A percentile compares a stretch with the other conserved stretches of the same genome.
Conservation (phyloP, 441 rosid genomes). For the Croton setiger region DNA sequence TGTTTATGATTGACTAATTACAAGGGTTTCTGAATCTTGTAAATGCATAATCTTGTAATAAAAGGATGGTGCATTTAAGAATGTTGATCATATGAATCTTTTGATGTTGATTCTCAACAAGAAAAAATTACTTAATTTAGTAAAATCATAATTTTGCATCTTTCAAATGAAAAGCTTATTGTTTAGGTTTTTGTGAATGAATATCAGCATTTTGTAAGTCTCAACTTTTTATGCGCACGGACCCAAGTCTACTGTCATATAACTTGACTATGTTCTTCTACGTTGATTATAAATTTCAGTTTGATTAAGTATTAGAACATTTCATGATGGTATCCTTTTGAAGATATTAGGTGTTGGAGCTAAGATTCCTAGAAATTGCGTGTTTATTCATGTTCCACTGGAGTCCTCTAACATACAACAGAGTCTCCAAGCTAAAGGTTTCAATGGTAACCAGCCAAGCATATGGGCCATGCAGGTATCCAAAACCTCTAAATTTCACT, state of each 20-base stretch:
- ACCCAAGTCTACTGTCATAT: background rate
- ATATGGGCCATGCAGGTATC: conserved; percentile 86
- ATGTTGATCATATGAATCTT: background rate
- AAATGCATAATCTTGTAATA: background rate
- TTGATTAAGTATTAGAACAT: background rate
- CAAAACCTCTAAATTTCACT: background rate
- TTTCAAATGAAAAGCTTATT: background rate
- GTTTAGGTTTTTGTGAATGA: background rate
- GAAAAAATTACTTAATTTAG: background rate
- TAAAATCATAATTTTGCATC: background rate
- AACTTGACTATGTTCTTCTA: background rate
- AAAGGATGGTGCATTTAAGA: background rate
- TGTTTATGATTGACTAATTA: conserved; percentile 26
- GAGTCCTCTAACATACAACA: conserved; percentile 48
- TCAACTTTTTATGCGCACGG: background rate
- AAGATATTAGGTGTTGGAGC: conserved; percentile 72
- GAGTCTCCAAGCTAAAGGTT: conserved; percentile 55
- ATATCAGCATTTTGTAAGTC: background rate
- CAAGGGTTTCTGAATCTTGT: conserved; percentile 9
- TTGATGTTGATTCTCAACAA: background rate
- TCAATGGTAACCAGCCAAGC: conserved; percentile 66
- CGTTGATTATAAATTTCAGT: conserved; percentile 8
- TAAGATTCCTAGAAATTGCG: conserved; percentile 63
- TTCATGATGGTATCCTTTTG: conserved; percentile 26
- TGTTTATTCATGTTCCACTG: conserved; percentile 66